Evolutionary conservation across 495 filamentous ascomycete species (phyloP).

Genomic region (Aspergillus coremiiformis): DNA sequence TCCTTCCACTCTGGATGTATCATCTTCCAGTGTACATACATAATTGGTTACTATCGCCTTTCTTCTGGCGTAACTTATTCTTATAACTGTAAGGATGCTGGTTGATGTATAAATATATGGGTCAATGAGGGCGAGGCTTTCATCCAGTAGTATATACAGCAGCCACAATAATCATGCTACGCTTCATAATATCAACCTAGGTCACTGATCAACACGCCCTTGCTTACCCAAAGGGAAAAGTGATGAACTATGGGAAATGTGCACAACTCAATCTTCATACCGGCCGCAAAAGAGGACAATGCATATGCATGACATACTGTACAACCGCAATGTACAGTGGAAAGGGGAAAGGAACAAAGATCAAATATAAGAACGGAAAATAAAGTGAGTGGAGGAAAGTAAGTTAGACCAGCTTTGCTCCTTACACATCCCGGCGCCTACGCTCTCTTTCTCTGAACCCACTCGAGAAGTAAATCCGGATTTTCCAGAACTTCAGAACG

Average conservation of each 20-base stretch:
- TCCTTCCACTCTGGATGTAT: background rate
- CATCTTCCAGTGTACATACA: background rate
- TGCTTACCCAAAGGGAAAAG: background rate
- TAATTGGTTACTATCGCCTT: background rate
- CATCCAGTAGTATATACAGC: background rate
- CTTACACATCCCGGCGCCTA: background rate
- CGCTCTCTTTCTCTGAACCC: slow-evolving; percentile 1
- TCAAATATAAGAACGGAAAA: background rate
- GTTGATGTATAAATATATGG: background rate
- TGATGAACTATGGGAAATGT: slow-evolving; percentile 35
- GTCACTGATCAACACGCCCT: slow-evolving; percentile 29
- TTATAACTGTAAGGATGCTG: background rate
- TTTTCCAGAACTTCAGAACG: slow-evolving; percentile 52
- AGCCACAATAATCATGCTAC: background rate
- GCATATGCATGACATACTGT: slow-evolving; percentile 6
- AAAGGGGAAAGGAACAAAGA: background rate
- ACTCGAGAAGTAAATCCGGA: slow-evolving; percentile 16
- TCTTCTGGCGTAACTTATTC: background rate
- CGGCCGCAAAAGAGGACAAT: background rate
- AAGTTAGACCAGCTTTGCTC: background rate
- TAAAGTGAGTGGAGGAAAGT: background rate
- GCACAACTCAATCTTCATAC: background rate
- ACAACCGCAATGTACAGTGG: background rate
- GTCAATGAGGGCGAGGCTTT: background rate
- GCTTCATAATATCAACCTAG: background rate